phyloP scores from a whole-genome alignment of 352 stramenopile species.

The Aphanomyces euteiches region DNA sequence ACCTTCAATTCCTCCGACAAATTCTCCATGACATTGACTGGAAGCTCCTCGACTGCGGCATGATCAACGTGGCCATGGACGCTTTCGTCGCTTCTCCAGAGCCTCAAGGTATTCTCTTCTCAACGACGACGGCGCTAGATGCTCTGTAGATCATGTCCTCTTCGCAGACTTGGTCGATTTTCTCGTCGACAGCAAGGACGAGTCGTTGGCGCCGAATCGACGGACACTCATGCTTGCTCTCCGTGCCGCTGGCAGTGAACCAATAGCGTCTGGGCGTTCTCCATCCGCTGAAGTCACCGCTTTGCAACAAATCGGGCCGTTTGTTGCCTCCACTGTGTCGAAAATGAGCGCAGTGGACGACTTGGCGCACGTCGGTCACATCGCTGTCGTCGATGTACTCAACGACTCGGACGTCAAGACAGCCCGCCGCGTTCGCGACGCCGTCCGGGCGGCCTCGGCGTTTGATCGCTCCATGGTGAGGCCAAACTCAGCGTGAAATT shows the following conservation, averaged over 20 bases:
- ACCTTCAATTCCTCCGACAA: not conserved
- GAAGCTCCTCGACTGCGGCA: not conserved
- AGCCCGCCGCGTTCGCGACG: not conserved
- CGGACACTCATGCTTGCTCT: not conserved
- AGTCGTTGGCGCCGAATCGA: not conserved
- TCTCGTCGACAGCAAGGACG: not conserved
- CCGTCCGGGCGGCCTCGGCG: not conserved
- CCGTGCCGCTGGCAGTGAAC: not conserved
- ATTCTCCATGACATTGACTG: not conserved
- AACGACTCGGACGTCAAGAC: not conserved
- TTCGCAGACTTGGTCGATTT: not conserved
- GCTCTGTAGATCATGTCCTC: not conserved
- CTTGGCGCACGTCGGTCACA: not conserved
- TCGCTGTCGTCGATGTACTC: conserved; percentile 10
- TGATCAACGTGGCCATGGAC: not conserved
- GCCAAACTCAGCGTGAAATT: no score
- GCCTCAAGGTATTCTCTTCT: not conserved
- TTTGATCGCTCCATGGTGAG: no score
- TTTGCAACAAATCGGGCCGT: not conserved
- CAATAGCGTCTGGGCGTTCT: no score
- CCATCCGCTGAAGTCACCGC: not conserved
- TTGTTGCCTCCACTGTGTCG: not conserved
- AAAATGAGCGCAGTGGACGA: not conserved
- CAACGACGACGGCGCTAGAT: no score
- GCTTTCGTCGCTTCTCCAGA: not conserved